Evolutionary conservation across 495 filamentous ascomycete species (phyloP), one percentile per base, ranked within the genome.

Genomic region (Aspergillus saccharolyticus): DNA sequence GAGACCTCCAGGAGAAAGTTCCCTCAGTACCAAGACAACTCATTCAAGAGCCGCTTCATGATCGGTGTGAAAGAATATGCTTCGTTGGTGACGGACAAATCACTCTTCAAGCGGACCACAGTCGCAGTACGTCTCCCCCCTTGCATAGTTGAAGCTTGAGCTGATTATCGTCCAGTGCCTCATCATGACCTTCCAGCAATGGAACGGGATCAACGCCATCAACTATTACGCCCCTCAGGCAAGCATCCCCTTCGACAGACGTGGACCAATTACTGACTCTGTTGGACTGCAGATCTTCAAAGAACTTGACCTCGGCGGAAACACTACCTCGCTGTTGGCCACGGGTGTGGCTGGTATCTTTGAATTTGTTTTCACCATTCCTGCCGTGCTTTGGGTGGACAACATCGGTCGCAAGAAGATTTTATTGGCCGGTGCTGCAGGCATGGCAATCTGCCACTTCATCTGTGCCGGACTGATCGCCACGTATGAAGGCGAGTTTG

Each of bases 341-440:
- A 88, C 85, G 2, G 85, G 87, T 18, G 78, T 90, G n/a, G 86
- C 86, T 58, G 89, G 89, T 62, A 87, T 88, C 18, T 69, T 89
- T 15, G 86, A 89, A 66, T 89, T 90, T 70, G 73, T 89, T 61
- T 86, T 86, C 66, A 89, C 86, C 4, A 75, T 82, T 14, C 73
- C 86, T 42, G 85, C 83, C 52, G 88, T 86, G 63, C 79, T 89
- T 63, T 89, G 84, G 74, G 85, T 91, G 61, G 88, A 92, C 63
- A 81, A 80, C 54, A 83, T 83, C 25, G 88, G 88, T 24, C 86
- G 88, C 16, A 81, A 88, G 57, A 81, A 85, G n/a, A 78, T 91
- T n/a, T 78, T 95, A 20, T 82, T 91, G 47, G 83, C 75, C 9
- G 89, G 90, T 44, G 87, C 85, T 8, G 65, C 88, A 43, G 84